Percentiles rank a stretch among this genome's conserved stretches.
Evolutionary conservation across 202 grass and related monocot species (phyloP).

Genomic region (Setaria viridis): DNA sequence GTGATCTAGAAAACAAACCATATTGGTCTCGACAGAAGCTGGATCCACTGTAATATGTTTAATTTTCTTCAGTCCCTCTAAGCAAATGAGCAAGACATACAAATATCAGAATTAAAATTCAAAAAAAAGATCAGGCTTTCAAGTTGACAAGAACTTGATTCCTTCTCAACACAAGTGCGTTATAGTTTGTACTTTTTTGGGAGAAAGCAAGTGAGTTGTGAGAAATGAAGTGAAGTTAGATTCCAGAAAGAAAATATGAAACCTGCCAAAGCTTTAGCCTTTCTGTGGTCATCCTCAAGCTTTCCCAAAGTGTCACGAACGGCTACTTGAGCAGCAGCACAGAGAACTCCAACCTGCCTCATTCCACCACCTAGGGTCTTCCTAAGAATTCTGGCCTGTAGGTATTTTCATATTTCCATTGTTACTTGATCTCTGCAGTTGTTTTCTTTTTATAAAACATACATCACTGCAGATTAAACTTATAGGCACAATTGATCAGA

Average conservation of each 20-base stretch:
- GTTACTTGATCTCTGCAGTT: neutral
- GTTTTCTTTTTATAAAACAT: neutral
- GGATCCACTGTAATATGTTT: slow-evolving; percentile 66
- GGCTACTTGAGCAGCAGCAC: slow-evolving; percentile 81
- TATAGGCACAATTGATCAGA: neutral
- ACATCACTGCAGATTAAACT: neutral
- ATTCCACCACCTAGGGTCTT: slow-evolving; percentile 98
- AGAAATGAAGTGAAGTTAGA: neutral
- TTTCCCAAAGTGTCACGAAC: slow-evolving; percentile 76
- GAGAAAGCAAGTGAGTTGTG: neutral
- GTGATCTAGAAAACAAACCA: slow-evolving; percentile 54
- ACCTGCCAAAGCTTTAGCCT: slow-evolving; percentile 86
- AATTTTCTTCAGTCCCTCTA: slow-evolving; percentile 85
- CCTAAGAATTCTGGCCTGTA: slow-evolving; percentile 82
- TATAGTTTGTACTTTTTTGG: neutral
- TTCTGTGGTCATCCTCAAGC: slow-evolving; percentile 83
- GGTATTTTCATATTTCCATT: neutral
- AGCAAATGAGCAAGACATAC: neutral
- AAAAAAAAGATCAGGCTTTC: neutral
- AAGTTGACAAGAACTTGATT: neutral
- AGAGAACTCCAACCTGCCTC: slow-evolving; percentile 92
- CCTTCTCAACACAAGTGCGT: neutral
- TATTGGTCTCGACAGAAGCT: slow-evolving; percentile 78
- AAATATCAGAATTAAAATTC: neutral
- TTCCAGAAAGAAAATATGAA: neutral